Evolutionary conservation across 1,284 basidiomycete genomes (phyloP).

Genomic region (Fomitopsis pinicola): DNA sequence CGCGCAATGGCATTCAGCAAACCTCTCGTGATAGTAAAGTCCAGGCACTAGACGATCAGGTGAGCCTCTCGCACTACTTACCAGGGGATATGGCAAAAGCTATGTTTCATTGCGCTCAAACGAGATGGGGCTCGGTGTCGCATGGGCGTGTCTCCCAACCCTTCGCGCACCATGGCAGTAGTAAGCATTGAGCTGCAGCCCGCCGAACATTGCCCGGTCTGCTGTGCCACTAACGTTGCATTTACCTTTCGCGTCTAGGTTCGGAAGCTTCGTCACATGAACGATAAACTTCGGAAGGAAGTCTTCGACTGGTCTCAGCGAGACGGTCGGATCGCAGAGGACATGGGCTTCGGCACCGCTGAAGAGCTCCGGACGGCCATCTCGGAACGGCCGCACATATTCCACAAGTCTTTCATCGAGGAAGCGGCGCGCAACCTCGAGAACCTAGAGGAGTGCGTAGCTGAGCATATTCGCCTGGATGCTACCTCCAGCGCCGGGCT

Average conservation of each 20-base stretch:
- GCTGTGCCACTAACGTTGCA: too few relatives aligned
- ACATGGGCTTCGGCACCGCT: not conserved
- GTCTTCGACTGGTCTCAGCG: not conserved
- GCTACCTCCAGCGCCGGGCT: not conserved
- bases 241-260: not conserved
- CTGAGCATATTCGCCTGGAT: not conserved
- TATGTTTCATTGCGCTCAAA: too few relatives aligned
- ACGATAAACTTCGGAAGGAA: not conserved
- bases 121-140: too few relatives aligned
- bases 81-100: too few relatives aligned
- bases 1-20: not conserved
- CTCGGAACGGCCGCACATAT: not conserved
- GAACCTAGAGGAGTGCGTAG: not conserved
- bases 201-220: too few relatives aligned
- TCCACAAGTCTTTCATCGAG: not conserved
- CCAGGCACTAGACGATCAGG: not conserved
- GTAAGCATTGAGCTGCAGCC: too few relatives aligned
- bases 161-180: too few relatives aligned
- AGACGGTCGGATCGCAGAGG: not conserved
- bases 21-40: not conserved
- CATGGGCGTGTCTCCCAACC: too few relatives aligned
- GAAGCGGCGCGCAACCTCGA: not conserved
- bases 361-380: not conserved
- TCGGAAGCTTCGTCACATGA: not conserved
- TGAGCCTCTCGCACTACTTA: not conserved